phyloP scores from a whole-genome alignment of 257 asterid genomes.

The Catharanthus roseus region DNA sequence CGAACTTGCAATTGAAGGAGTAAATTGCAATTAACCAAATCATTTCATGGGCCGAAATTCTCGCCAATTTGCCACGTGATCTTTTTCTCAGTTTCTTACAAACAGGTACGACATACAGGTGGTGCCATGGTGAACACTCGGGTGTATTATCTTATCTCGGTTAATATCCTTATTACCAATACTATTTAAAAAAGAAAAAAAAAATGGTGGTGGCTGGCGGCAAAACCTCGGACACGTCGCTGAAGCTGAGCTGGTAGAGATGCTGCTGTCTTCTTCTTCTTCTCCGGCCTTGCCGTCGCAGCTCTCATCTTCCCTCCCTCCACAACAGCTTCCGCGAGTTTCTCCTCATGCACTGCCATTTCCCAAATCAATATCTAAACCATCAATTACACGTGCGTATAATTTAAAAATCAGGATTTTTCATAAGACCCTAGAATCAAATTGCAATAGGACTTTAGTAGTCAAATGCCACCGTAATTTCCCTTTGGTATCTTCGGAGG shows the following conservation, averaged over 20 bases:
- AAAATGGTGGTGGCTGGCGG: no score
- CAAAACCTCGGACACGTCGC: neutral
- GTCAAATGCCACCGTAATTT: conserved; percentile 30
- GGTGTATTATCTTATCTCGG: no score
- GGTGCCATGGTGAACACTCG: no score
- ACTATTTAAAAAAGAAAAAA: no score
- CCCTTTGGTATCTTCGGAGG: conserved; percentile 62
- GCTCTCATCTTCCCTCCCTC: neutral
- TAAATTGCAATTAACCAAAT: no score
- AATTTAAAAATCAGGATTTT: neutral
- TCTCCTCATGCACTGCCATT: neutral
- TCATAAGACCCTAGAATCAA: neutral
- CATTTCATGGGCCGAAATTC: no score
- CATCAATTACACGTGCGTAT: neutral
- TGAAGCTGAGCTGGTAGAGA: neutral
- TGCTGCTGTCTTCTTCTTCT: neutral
- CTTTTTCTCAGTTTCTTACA: no score
- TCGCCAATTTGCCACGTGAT: no score
- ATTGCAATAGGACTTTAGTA: neutral
- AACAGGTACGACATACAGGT: no score
- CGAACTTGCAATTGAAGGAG: no score
- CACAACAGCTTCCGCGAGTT: neutral
- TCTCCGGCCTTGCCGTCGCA: neutral
- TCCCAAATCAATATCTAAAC: neutral
- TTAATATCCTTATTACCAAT: no score